Percentiles rank a stretch among this genome's conserved stretches.
These are phyloP conservation scores for Blastomyces silverae DNA, from an alignment of 2,329 filamentous ascomycete genomes.

Conservation along the genomic window DNA sequence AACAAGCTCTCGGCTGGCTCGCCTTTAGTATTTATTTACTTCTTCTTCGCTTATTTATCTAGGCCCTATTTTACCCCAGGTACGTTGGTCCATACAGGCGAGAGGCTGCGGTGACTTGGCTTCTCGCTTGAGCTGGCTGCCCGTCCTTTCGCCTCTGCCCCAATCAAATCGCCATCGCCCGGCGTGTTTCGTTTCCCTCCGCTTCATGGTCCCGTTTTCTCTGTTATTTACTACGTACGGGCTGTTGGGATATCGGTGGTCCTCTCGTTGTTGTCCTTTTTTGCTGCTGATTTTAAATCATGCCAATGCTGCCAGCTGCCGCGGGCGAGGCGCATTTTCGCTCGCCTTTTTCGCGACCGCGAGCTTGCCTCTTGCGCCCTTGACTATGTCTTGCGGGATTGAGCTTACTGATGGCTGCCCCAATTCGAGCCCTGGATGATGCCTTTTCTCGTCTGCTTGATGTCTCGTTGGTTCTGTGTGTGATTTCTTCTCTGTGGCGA, in stretches of 20 bases:
- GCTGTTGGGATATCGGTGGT: not conserved
- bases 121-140: not conserved
- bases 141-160: not conserved
- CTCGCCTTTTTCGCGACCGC: not conserved
- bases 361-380: slow-evolving; percentile 2
- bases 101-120: not conserved
- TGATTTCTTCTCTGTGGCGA: not conserved
- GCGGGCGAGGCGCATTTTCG: not conserved
- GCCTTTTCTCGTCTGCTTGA: not conserved
- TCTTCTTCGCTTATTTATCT: slow-evolving; percentile 13
- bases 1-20: slow-evolving; percentile 3
- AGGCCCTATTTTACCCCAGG: slow-evolving; percentile 11
- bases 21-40: too few relatives aligned
- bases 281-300: not conserved
- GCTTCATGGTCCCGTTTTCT: not conserved
- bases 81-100: slow-evolving; percentile 14
- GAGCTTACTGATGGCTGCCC: not conserved
- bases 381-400: not conserved
- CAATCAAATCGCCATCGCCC: not conserved
- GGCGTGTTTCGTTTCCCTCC: not conserved
- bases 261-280: slow-evolving; percentile 2
- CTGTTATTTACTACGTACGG: not conserved
- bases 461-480: slow-evolving; percentile 1
- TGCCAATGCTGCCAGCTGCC: not conserved
- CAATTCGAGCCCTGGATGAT: not conserved